phyloP scores from a whole-genome alignment of 2,329 filamentous ascomycete genomes.

The Cladophialophora carrionii region DNA sequence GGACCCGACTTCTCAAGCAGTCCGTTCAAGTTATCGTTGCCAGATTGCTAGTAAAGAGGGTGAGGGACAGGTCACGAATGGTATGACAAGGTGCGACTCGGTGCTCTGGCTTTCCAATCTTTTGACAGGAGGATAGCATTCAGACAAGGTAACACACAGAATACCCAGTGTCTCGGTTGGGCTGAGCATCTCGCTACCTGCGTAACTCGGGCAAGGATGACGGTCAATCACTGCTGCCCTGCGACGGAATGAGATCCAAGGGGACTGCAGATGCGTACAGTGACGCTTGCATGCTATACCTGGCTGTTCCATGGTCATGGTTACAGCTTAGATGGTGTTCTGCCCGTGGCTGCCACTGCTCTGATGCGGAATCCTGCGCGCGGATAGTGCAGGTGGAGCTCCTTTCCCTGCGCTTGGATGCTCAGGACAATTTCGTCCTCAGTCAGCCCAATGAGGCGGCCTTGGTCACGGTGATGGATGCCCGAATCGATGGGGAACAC shows the following conservation, averaged over 20 bases:
- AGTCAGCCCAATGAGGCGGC: constrained; percentile 58
- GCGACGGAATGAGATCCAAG: neutral
- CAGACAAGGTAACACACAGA: neutral
- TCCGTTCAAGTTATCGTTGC: neutral
- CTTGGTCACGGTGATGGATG: constrained; percentile 60
- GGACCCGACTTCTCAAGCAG: neutral
- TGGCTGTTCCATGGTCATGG: neutral
- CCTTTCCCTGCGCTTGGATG: constrained; percentile 48
- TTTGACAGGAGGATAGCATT: neutral
- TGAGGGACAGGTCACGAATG: neutral
- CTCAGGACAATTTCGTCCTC: constrained; percentile 63
- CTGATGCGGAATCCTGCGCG: constrained; percentile 48
- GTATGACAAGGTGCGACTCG: neutral
- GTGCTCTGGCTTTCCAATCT: neutral
- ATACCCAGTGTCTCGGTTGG: neutral
- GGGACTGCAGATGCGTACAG: neutral
- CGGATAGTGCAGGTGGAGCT: constrained; percentile 64
- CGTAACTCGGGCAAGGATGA: neutral
- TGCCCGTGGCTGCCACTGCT: constrained; percentile 12
- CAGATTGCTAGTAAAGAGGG: neutral
- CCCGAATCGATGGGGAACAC: constrained; percentile 68
- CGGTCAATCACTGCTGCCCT: neutral
- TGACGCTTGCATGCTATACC: neutral
- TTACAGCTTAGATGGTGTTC: constrained; percentile 30
- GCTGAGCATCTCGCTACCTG: neutral